Base-by-base conservation (phyloP, 2,329 filamentous ascomycete genomes). In the Calonectria hongkongensis region DNA sequence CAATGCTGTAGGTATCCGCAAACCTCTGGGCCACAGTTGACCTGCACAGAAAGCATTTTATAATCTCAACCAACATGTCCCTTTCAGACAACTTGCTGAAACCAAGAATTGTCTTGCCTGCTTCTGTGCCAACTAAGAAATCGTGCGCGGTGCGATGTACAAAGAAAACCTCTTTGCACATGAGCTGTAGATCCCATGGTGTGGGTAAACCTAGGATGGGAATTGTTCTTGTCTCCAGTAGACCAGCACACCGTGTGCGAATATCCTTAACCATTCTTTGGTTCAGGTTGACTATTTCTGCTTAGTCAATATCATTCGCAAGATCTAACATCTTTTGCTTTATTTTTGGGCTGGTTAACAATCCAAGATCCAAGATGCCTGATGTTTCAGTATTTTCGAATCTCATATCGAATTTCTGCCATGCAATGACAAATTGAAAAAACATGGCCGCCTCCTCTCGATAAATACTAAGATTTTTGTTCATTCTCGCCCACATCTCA, bases 401-500 rank as follows among this genome's bases (percentile, higher is more conserved):
- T 36, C 12, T 47, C 6, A 4, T n/a, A 1, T 21, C 10, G 21
- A 51, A 10, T 28, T 51, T 13, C 3, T 30, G 30, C n/a, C 8
- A 18, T 54, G 9, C 16, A 21, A 66, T 66, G 28, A 45, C 21
- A 27, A 30, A 16, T 10, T 27, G 36, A n/a, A 70, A 70, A 27
- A 56, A 70, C 39, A 33, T 70, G 33, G 47, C 58, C 41, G 67
- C 67, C 2, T 48, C 27, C 41, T 70, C 15, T 10, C 62, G 51
- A 21, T 73, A 70, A 8, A 66, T 15, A 7, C 36, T n/a, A 0
- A 28, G 12, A 28, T 66, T 7, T 15, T 66, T 4, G 13, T 70
- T 70, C 36, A 67, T 10, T 33, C 66, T 48, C 36, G 25, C 25
- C 71, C 71, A 73, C 67, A 73, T 66, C 9, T 70, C 66, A 2